phyloP scores from a whole-genome alignment of 108 stramenopile species.

The Cyclotella distinguenda region DNA sequence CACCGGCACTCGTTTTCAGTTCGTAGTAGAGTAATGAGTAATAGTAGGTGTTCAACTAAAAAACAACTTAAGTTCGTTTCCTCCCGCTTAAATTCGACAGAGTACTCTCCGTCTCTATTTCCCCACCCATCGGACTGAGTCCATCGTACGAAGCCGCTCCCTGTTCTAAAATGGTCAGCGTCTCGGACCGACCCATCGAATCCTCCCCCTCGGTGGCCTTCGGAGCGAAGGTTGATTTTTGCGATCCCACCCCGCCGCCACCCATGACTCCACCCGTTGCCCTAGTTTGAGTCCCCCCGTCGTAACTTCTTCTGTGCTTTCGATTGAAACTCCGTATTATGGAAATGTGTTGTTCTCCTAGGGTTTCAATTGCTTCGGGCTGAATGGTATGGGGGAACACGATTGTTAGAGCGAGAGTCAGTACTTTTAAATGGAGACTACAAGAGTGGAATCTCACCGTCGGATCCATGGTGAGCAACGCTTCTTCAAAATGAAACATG shows the following conservation, averaged over 20 bases:
- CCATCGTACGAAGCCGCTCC: constrained; percentile 52
- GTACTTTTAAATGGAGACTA: not conserved
- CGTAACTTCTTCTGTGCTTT: constrained; percentile 33
- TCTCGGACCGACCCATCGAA: constrained; percentile 29
- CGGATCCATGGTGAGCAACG: constrained; percentile 45
- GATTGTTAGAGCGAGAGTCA: not conserved
- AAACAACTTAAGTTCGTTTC: constrained; percentile 17
- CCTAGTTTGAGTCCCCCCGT: not conserved
- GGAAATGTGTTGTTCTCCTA: constrained; percentile 46
- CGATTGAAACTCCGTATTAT: constrained; percentile 42
- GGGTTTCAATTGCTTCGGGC: constrained; percentile 41
- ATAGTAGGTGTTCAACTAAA: not conserved
- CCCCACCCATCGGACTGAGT: constrained; percentile 47
- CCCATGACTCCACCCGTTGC: constrained; percentile 41
- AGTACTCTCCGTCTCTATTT: constrained; percentile 36
- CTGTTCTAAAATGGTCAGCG: constrained; percentile 38
- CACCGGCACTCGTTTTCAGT: not conserved
- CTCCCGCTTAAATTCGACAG: constrained; percentile 37
- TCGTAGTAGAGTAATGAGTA: not conserved
- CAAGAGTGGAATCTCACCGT: constrained; percentile 1
- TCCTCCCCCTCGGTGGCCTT: constrained; percentile 18
- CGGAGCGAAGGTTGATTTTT: constrained; percentile 38
- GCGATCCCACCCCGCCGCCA: constrained; percentile 42
- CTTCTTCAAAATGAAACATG: constrained; percentile 39
- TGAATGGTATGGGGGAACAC: not conserved